Base-by-base conservation (phyloP, 2,329 filamentous ascomycete genomes). In the Talaromyces rugulosus region DNA sequence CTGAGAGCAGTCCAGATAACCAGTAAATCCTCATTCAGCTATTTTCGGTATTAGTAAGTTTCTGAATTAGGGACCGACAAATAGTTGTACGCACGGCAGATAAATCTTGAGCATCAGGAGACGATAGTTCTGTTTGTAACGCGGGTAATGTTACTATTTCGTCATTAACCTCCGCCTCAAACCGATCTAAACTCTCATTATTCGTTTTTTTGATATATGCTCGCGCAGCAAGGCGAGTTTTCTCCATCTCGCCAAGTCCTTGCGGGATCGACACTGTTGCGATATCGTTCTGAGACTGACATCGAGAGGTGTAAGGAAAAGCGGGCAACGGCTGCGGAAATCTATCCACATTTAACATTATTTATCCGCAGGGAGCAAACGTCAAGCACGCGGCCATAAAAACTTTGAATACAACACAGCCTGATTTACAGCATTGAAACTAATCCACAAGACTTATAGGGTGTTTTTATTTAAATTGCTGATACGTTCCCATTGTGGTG, bases 91-190 rank as follows among this genome's bases (percentile, higher is more conserved):
- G 33, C 40, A 62, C 61, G 16, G 27, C 28, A 59, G 61, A 52
- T 51, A 51, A 11, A 59, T 59, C 52, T 30, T 64, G 61, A 36
- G 52, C n/a, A 40, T 67, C 63, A 42, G 70, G 52, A 8, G 66
- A 61, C 36, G 69, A 68, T 23, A 77, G 60, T 59, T 75, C 62
- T 57, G 66, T 42, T 74, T 74, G 76, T 58, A 78, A 56, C 14
- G 65, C 55, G 53, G 62, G 31, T 18, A 61, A 59, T 16, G 63
- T 40, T 12, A 65, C n/a, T 33, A 56, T 47, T n/a, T 65, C 59
- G 16, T 56, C 50, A 23, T 7, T 23, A 12, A 5, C 12, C 23
- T 60, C 64, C 16, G 5, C 28, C 5, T 28, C 33, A 28, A 44
- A 23, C 27, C 11, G n/a, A 55, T 23, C 34, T 16, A 51, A 7